These are phyloP conservation scores for Bathelium albidoporum DNA, from an alignment of 495 filamentous ascomycete species.

Conservation along the genomic window DNA sequence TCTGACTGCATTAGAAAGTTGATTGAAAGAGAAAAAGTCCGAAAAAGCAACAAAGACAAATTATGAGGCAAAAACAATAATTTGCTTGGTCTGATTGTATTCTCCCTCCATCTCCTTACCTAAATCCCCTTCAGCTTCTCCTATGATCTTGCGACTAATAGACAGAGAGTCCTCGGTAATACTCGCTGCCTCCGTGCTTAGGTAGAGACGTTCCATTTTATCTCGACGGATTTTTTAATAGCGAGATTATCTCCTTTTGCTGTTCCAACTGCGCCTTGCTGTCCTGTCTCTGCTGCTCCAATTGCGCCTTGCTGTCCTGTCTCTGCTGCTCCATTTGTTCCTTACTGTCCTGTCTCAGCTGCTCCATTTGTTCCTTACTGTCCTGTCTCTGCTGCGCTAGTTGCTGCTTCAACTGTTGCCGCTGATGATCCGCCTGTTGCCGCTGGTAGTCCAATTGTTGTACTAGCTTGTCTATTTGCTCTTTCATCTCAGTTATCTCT, in stretches of 20 bases:
- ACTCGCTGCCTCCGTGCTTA: background rate
- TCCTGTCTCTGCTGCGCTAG: constrained; percentile 3
- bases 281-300: background rate
- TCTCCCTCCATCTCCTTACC: too few relatives aligned
- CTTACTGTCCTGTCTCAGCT: constrained; percentile 4
- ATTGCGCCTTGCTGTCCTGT: background rate
- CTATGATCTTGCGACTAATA: too few relatives aligned
- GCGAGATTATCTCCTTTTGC: background rate
- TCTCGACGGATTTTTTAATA: background rate
- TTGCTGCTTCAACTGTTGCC: constrained; percentile 1
- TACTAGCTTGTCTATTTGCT: constrained; percentile 1
- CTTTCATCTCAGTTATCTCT: constrained; percentile 3
- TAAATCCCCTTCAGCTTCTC: too few relatives aligned
- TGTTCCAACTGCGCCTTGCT: background rate
- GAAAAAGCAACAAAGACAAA: too few relatives aligned
- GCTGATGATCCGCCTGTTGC: too few relatives aligned
- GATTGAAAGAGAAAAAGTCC: too few relatives aligned
- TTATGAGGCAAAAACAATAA: too few relatives aligned
- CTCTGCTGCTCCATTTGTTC: constrained; percentile 1
- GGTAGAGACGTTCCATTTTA: background rate
- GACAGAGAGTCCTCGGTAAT: too few relatives aligned
- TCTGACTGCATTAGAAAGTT: too few relatives aligned
- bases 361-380: constrained; percentile 4
- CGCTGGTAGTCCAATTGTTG: constrained; percentile 5
- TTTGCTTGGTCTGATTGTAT: too few relatives aligned